Conservation (phyloP, 2,329 filamentous ascomycete genomes). For the Fusarium sp. region DNA sequence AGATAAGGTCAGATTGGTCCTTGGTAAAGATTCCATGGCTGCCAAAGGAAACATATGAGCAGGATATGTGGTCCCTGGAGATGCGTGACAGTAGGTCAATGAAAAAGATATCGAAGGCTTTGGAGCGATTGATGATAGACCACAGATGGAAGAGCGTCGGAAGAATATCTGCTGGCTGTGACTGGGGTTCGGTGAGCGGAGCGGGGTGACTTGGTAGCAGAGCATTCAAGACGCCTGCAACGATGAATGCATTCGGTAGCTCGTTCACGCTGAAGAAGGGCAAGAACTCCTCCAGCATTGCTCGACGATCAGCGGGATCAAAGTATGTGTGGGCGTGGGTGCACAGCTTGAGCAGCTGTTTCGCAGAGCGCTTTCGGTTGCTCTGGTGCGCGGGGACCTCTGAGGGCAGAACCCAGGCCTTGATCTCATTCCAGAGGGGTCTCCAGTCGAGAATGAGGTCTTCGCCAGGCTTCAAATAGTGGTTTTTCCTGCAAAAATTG, state of each 20-base stretch:
- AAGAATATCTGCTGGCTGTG: slow-evolving; percentile 89
- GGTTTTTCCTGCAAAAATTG: slow-evolving; percentile 75
- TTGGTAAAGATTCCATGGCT: slow-evolving; percentile 91
- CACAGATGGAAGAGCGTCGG: slow-evolving; percentile 97
- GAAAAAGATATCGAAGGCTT: slow-evolving; percentile 85
- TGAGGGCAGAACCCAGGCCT: slow-evolving; percentile 85
- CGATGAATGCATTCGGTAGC: slow-evolving; percentile 90
- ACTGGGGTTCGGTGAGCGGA: slow-evolving; percentile 74
- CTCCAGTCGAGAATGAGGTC: slow-evolving; percentile 95
- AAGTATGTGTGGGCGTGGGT: slow-evolving; percentile 93
- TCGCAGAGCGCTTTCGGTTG: slow-evolving; percentile 65
- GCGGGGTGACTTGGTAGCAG: slow-evolving; percentile 86
- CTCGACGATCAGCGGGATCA: slow-evolving; percentile 84
- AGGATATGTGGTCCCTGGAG: slow-evolving; percentile 82
- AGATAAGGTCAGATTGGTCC: slow-evolving; percentile 91
- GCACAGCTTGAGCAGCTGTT: slow-evolving; percentile 85
- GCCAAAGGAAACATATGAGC: slow-evolving; percentile 80
- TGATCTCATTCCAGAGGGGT: slow-evolving; percentile 91
- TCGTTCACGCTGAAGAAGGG: slow-evolving; percentile 95
- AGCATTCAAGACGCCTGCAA: slow-evolving; percentile 86
- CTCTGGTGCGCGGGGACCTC: slow-evolving; percentile 77
- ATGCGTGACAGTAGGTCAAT: slow-evolving; percentile 90
- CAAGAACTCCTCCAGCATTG: slow-evolving; percentile 82
- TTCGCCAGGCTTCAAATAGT: slow-evolving; percentile 90
- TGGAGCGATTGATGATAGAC: slow-evolving; percentile 92